Evolutionary conservation across 805 yeast species (phyloP).

Genomic region (Ogataea paradorogensis): DNA sequence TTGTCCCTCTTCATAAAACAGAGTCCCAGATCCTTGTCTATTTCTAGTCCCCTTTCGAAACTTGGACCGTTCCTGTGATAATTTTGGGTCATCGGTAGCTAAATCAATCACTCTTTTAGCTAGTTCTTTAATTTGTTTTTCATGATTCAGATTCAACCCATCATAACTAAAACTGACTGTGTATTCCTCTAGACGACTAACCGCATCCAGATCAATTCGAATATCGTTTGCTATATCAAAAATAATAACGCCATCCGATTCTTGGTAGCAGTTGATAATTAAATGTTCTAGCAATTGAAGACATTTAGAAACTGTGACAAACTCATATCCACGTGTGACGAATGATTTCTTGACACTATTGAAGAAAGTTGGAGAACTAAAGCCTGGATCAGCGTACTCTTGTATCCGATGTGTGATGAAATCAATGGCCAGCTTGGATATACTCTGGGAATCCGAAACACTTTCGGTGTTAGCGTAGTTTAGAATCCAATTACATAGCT

Average conservation of each 20-base stretch:
- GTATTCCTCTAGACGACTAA: slow-evolving; percentile 15
- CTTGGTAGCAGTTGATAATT: slow-evolving; percentile 25
- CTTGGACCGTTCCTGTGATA: slow-evolving; percentile 19
- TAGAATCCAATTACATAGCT: slow-evolving; percentile 24
- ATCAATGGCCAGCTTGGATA: slow-evolving; percentile 21
- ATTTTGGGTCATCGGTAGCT: slow-evolving; percentile 11
- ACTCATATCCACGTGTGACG: slow-evolving; percentile 31
- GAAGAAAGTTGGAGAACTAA: slow-evolving; percentile 12
- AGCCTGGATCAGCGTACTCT: slow-evolving; percentile 16
- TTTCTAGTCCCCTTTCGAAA: slow-evolving; percentile 10
- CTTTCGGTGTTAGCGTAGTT: slow-evolving; percentile 13
- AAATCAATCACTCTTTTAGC: slow-evolving; percentile 16
- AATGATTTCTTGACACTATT: slow-evolving; percentile 25
- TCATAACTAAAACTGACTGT: slow-evolving; percentile 22
- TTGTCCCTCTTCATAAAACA: slow-evolving; percentile 21
- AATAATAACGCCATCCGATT: slow-evolving; percentile 5
- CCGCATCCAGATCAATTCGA: slow-evolving; percentile 10
- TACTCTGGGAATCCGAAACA: slow-evolving; percentile 16
- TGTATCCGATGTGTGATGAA: slow-evolving; percentile 20
- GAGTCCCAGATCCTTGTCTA: background rate
- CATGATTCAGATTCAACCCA: slow-evolving; percentile 23
- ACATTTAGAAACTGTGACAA: slow-evolving; percentile 27
- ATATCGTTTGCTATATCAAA: slow-evolving; percentile 26
- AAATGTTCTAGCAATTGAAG: slow-evolving; percentile 27
- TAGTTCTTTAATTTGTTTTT: slow-evolving; percentile 21